These are phyloP conservation scores for Mycena epipterygia DNA, from an alignment of 768 basidiomycete genomes.

Conservation along the genomic window DNA sequence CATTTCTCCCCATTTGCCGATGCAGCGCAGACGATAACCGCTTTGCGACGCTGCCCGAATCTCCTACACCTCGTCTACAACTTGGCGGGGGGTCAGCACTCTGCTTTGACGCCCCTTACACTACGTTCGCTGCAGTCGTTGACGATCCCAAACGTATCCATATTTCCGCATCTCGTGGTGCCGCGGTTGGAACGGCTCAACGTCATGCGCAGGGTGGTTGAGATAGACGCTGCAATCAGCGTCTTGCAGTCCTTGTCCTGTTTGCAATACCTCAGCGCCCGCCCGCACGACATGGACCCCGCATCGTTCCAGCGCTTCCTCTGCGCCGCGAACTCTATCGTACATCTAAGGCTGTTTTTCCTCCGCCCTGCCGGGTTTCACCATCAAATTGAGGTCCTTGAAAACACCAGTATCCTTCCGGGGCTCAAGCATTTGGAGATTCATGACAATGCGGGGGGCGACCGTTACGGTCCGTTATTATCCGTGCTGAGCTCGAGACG, in stretches of 20 bases:
- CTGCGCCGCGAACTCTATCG: not conserved
- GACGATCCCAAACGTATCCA: not conserved
- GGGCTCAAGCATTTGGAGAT: slow-evolving; percentile 7
- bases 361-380: not conserved
- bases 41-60: not conserved
- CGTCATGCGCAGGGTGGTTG: not conserved
- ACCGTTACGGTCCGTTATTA: not conserved
- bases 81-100: no score
- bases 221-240: not conserved
- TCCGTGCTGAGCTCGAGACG: not conserved
- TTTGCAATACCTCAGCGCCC: not conserved
- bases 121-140: not conserved
- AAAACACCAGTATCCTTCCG: not conserved
- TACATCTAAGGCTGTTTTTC: not conserved
- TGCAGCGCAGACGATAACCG: not conserved
- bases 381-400: not conserved
- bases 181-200: not conserved
- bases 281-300: no score
- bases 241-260: not conserved
- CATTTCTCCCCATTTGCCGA: not conserved
- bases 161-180: not conserved
- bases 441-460: not conserved
- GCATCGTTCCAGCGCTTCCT: not conserved
- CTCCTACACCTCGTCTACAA: not conserved
- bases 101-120: not conserved